Evolutionary conservation across 2,329 filamentous ascomycete genomes (phyloP).

Genomic region (Aspergillus sp.): DNA sequence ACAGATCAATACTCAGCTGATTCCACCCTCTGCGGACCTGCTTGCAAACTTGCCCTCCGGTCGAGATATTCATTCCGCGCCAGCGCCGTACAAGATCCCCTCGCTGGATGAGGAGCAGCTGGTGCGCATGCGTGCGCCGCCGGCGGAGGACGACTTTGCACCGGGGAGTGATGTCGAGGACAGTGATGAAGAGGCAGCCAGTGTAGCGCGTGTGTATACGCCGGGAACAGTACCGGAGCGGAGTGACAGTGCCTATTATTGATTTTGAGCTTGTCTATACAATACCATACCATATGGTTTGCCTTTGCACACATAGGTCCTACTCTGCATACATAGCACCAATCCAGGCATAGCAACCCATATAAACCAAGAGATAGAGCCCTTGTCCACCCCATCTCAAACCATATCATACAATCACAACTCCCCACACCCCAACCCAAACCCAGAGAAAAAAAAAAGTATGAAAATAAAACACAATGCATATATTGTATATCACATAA

Average conservation of each 20-base stretch:
- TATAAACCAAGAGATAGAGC: too few species aligned
- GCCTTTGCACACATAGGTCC: too few species aligned
- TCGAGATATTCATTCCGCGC: constrained; percentile 72
- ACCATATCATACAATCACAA: neutral
- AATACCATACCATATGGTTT: too few species aligned
- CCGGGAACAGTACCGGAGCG: constrained; percentile 41
- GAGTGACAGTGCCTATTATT: constrained; percentile 39
- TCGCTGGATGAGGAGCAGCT: constrained; percentile 66
- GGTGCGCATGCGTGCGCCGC: constrained; percentile 58
- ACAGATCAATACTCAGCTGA: constrained; percentile 75
- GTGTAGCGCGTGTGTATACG: constrained; percentile 21
- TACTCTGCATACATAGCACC: too few species aligned
- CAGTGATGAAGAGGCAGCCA: constrained; percentile 40
- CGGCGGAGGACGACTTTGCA: constrained; percentile 50
- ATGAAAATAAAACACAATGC: constrained; percentile 1
- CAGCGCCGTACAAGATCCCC: constrained; percentile 69
- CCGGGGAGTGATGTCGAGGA: constrained; percentile 48
- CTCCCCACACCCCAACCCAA: neutral
- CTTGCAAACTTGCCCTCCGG: constrained; percentile 82
- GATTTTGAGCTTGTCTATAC: neutral
- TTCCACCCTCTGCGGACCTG: constrained; percentile 72
- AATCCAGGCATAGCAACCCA: too few species aligned
- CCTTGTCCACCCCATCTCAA: neutral
- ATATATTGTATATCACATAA: constrained; percentile 1
- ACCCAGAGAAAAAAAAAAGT: neutral